A percentile compares a stretch with the other conserved stretches of the same genome.
Evolutionary conservation across 1,284 basidiomycete species (phyloP).

Genomic region (Papiliotrema flavescens): DNA sequence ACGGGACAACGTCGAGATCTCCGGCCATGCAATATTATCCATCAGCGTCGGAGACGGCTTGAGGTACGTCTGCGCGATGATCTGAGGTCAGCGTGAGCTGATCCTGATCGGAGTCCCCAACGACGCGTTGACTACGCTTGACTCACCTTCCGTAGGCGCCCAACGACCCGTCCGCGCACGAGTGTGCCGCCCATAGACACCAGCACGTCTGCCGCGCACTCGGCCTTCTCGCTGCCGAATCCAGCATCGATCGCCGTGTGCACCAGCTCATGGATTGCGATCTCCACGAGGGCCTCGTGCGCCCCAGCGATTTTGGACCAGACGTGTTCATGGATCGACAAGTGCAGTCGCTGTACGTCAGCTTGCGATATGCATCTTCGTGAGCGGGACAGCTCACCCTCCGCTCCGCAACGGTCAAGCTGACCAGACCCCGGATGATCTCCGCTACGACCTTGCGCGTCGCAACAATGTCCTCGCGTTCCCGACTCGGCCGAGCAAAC

Average conservation of each 20-base stretch:
- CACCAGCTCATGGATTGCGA: slow-evolving; percentile 71
- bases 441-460: slow-evolving; percentile 57
- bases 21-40: slow-evolving; percentile 74
- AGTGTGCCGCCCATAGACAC: slow-evolving; percentile 70
- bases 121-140: not conserved
- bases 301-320: slow-evolving; percentile 71
- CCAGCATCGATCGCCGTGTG: slow-evolving; percentile 76
- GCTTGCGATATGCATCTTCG: not conserved
- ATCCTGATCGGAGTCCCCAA: not conserved
- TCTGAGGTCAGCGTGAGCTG: slow-evolving; percentile 49
- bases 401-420: slow-evolving; percentile 65
- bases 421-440: slow-evolving; percentile 69
- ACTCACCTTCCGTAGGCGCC: slow-evolving; percentile 69
- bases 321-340: slow-evolving; percentile 65
- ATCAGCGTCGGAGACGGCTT: slow-evolving; percentile 60
- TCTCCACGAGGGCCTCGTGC: slow-evolving; percentile 63
- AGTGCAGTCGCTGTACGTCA: slow-evolving; percentile 56
- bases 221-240: slow-evolving; percentile 67
- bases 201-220: slow-evolving; percentile 69
- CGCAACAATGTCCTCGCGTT: slow-evolving; percentile 29
- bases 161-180: slow-evolving; percentile 70
- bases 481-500: slow-evolving; percentile 66
- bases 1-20: slow-evolving; percentile 73
- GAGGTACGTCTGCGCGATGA: slow-evolving; percentile 66
- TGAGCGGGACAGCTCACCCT: slow-evolving; percentile 53